phyloP scores from a whole-genome alignment of 257 asterid genomes.

The Knoxia roxburghii region DNA sequence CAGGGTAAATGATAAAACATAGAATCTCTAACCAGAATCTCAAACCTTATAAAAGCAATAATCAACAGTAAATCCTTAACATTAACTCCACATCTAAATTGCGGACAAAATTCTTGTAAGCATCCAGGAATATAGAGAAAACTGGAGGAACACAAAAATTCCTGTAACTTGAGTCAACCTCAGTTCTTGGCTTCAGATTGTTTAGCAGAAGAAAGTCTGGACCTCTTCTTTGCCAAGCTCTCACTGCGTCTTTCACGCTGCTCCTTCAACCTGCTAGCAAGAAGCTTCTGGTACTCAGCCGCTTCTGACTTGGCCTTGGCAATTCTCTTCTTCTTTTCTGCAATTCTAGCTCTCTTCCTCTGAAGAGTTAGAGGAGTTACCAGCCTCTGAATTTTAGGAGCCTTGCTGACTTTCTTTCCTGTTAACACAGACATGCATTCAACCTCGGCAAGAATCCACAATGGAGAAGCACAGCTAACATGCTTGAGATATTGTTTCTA shows the following conservation, averaged over 20 bases:
- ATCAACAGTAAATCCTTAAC: background rate
- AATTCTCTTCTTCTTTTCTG: constrained; percentile 70
- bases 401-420: constrained; percentile 73
- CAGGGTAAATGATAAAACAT: too few relatives aligned
- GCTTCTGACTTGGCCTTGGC: constrained; percentile 68
- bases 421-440: background rate
- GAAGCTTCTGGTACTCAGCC: too few relatives aligned
- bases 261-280: constrained; percentile 67
- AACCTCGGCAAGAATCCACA: background rate
- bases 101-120: constrained; percentile 28
- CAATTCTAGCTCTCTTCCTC: constrained; percentile 72
- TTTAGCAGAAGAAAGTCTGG: constrained; percentile 61
- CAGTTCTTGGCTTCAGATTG: constrained; percentile 34
- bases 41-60: background rate
- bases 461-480: background rate
- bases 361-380: constrained; percentile 84
- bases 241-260: constrained; percentile 71
- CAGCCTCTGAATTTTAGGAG: constrained; percentile 77
- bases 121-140: constrained; percentile 3
- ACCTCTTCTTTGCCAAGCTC: constrained; percentile 74
- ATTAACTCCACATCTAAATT: constrained; percentile 11
- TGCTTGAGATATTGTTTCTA: background rate
- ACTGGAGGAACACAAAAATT: background rate
- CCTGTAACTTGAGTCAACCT: constrained; percentile 23
- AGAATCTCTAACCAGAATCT: too few relatives aligned